Percentiles rank a stretch among this genome's conserved stretches.
Evolutionary conservation across 352 stramenopile genomes (phyloP).

Genomic region (Phytophthora pisi): DNA sequence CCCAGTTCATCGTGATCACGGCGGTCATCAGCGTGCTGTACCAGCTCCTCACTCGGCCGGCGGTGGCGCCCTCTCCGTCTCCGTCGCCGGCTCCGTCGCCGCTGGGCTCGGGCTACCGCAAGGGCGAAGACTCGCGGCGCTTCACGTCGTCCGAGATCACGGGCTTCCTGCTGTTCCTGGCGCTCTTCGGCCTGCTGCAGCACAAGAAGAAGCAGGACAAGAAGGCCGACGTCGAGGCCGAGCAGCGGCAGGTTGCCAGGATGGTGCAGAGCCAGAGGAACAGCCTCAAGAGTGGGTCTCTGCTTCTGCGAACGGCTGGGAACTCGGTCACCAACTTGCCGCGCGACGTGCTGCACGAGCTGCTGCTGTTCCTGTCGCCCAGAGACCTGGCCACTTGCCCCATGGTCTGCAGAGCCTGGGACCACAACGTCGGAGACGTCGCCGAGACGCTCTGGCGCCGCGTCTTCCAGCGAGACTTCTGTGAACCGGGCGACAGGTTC

Average conservation of each 20-base stretch:
- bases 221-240: constrained; percentile 12
- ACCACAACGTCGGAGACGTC: constrained; percentile 34
- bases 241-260: constrained; percentile 35
- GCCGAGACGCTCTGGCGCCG: constrained; percentile 54
- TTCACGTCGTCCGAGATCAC: constrained; percentile 65
- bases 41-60: constrained; percentile 44
- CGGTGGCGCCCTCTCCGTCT: neutral
- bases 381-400: constrained; percentile 52
- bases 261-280: constrained; percentile 21
- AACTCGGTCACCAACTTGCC: constrained; percentile 35
- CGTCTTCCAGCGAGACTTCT: constrained; percentile 64
- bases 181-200: constrained; percentile 66
- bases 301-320: neutral
- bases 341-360: constrained; percentile 50
- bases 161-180: constrained; percentile 61
- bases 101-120: constrained; percentile 23
- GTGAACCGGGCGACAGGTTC: constrained; percentile 58
- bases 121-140: constrained; percentile 37
- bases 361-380: constrained; percentile 58
- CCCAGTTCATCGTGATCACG: constrained; percentile 65
- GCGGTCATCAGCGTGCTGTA: constrained; percentile 62
- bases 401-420: constrained; percentile 52
- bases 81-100: constrained; percentile 17
- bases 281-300: constrained; percentile 10
- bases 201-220: constrained; percentile 50